Base-by-base conservation (phyloP, 176 grass and related monocot species). In the Themeda triandra region DNA sequence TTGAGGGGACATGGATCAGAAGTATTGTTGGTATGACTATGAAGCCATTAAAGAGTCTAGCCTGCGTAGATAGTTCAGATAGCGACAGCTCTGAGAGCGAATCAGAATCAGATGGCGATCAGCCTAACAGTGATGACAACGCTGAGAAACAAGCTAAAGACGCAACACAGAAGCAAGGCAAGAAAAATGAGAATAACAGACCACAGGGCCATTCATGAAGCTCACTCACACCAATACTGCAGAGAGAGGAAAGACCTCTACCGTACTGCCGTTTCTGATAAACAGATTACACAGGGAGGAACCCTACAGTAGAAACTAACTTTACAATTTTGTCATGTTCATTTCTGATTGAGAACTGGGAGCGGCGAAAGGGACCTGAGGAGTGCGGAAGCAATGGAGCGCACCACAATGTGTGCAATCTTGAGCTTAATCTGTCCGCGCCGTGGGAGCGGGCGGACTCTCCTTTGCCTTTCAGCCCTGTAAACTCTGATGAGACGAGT, bases 361-460 rank as follows among this genome's bases (percentile, higher is more conserved):
- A 90, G 88, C 24, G 66, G 63, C 0, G 82, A 84, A 24, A 75
- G 79, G 13, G 88, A 65, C 78, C 53, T 72, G 46, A 77, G 41
- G 87, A 93, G 78, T 0, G 64, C 63, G 0, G 85, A 93, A 49
- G 79, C 32, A 6, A 90, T 70, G n/a, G 85, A 66, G 60, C 79
- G 85, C 62, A 60, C 37, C 60, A 81, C 75, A 37, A 87, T 80
- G 73, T 78, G 82, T 5, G 69, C 88, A 15, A 93, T 93, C 85
- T 86, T 88, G 54, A 45, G 45, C 82, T 93, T 93, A 12, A 90
- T 79, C 5, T 93, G 85, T 23, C 91, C 88, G 14, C 85, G 82
- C 10, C 75, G 64, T 29, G 88, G 91, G 37, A 71, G n/a, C 0
- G 53, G 75, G 6, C 69, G 73, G 17, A 48, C 29, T 73, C 73